Base-by-base conservation (phyloP, 306 rosid genomes). In the Pueraria montana region DNA sequence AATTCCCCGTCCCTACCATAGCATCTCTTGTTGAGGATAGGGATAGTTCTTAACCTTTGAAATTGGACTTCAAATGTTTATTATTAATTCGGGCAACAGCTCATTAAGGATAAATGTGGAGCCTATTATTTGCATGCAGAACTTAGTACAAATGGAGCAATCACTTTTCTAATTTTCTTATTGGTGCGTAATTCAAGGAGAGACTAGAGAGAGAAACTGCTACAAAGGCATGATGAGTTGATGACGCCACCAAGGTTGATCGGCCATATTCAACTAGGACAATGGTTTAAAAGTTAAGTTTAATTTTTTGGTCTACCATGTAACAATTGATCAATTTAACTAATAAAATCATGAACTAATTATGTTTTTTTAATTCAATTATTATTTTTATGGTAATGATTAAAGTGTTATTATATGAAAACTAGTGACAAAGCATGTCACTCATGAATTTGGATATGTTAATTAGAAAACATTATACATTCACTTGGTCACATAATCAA, bases 61-160 rank as follows among this genome's bases (percentile, higher is more conserved):
- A 65, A 49, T 64, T 64, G 26, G 11, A 34, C 4, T 18, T 52
- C 59, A 8, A 38, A 38, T 38, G 1, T 6, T 34, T 27, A 27
- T 27, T 3, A 27, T 27, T 78, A 6, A 78, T 77, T 46, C 48
- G 18, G 13, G 63, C 49, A 17, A 11, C 4, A 30, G 34, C 34
- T 30, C 3, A 30, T 30, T 30, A 30, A 30, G 34, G 34, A 30
- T 30, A 2, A 16, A 53, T 4, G 74, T 63, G 49, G 73, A 12
- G 9, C 74, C n/a, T n/a, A n/a, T 36, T 50, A 48, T 8, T 13
- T 66, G 38, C 66, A 78, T 23, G 55, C 17, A 38, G 14, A 23
- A 23, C 18, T 13, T n/a, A 36, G 27, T 38, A 67, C 83, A 67
- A 16, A 79, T 67, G 68, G 76, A 16, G 12, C 5, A 52, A 79